A percentile compares a stretch with the other conserved stretches of the same genome.
Evolutionary conservation across 1,284 basidiomycete genomes (phyloP).

Genomic region (Cutaneotrichosporon cutaneum): DNA sequence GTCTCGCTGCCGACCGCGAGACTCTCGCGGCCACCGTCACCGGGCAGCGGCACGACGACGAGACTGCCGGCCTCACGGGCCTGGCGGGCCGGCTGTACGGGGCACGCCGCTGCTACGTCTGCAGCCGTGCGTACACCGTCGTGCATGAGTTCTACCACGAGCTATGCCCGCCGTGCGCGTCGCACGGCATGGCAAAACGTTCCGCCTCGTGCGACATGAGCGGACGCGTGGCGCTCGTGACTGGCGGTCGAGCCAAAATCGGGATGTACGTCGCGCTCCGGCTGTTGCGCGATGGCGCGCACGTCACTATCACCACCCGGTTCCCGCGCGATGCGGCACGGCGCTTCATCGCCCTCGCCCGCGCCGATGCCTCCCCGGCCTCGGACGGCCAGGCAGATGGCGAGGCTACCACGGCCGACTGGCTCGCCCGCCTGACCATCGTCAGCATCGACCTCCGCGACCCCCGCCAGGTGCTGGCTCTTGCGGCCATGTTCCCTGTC

Average conservation of each 20-base stretch:
- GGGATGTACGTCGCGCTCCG: slow-evolving; percentile 2
- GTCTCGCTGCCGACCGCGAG: not conserved
- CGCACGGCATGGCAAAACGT: not conserved
- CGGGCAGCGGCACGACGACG: slow-evolving; percentile 7
- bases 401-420: not conserved
- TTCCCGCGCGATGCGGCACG: slow-evolving; percentile 7
- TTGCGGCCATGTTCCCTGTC: not conserved
- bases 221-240: not conserved
- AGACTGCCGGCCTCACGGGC: slow-evolving; percentile 1
- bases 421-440: slow-evolving; percentile 1
- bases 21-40: not conserved
- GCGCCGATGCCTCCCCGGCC: not conserved
- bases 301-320: slow-evolving; percentile 5
- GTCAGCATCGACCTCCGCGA: slow-evolving; percentile 7
- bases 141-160: slow-evolving; percentile 2
- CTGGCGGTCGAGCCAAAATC: slow-evolving; percentile 9
- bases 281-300: slow-evolving; percentile 7
- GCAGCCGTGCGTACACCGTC: not conserved
- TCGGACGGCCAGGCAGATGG: not conserved
- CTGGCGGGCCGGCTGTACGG: not conserved
- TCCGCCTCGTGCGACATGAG: not conserved
- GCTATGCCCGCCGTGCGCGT: not conserved
- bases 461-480: not conserved
- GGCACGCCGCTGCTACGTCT: not conserved
- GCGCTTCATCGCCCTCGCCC: not conserved